phyloP scores from a whole-genome alignment of 495 filamentous ascomycete genomes.

The Aspergillus baeticus region DNA sequence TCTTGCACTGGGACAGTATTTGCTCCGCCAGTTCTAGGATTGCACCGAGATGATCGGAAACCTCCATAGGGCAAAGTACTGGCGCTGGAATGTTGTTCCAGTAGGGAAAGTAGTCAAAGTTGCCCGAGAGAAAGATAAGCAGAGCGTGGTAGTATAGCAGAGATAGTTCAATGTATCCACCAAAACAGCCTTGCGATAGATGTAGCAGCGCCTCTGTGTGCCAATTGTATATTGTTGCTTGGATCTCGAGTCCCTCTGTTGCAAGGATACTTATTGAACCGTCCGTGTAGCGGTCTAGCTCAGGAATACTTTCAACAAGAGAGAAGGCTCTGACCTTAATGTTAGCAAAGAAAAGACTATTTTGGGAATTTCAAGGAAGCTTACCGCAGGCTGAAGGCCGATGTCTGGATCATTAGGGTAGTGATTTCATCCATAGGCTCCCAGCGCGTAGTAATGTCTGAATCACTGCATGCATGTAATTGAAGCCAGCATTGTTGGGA shows the following conservation, averaged over 20 bases:
- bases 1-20: background rate
- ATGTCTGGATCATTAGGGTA: background rate
- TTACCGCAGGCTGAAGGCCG: background rate
- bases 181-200: background rate
- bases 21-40: background rate
- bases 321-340: background rate
- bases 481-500: too few species aligned
- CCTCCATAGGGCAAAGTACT: background rate
- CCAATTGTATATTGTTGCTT: background rate
- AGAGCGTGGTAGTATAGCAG: conserved; percentile 11
- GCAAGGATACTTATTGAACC: background rate
- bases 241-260: background rate
- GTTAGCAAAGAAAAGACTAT: background rate
- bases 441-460: background rate
- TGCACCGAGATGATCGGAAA: background rate
- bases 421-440: background rate
- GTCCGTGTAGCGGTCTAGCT: background rate
- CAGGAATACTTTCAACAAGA: background rate
- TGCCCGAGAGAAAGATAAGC: conserved; percentile 13
- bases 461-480: too few species aligned
- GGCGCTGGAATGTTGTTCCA: conserved; percentile 5
- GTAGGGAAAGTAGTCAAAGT: conserved; percentile 9
- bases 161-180: background rate
- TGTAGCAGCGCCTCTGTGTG: background rate
- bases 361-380: background rate